phyloP scores from a whole-genome alignment of 1,284 basidiomycete species.

The Cryptococcus sp. region DNA sequence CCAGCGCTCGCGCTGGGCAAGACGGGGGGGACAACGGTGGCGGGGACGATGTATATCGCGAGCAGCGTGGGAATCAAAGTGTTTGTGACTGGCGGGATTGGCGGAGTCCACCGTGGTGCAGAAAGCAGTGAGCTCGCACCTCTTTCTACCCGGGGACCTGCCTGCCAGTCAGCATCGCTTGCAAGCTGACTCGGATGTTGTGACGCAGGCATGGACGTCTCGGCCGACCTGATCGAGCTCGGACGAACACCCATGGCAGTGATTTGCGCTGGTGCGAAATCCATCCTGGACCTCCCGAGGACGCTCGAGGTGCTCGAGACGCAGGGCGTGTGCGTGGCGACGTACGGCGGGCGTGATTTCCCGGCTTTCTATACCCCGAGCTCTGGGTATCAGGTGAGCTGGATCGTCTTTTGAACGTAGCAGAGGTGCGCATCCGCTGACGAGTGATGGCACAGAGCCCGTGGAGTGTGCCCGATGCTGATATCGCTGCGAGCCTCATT shows the following conservation, averaged over 20 bases:
- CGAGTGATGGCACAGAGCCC: constrained; percentile 57
- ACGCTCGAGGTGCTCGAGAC: constrained; percentile 99
- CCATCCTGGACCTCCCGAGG: constrained; percentile 85
- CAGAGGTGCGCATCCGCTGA: constrained; percentile 12
- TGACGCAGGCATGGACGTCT: constrained; percentile 79
- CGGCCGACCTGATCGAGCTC: constrained; percentile 83
- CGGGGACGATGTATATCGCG: constrained; percentile 79
- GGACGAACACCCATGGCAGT: constrained; percentile 75
- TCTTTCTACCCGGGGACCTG: not conserved
- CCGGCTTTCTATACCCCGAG: constrained; percentile 89
- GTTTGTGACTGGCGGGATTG: constrained; percentile 53
- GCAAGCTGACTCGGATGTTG: not conserved
- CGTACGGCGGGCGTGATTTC: constrained; percentile 77
- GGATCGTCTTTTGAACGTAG: too few species aligned
- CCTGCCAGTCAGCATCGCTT: not conserved
- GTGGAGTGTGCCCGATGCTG: constrained; percentile 61
- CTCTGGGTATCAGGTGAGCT: constrained; percentile 72
- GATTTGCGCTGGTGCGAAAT: constrained; percentile 92
- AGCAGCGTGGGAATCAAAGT: constrained; percentile 78
- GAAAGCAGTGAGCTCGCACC: constrained; percentile 63
- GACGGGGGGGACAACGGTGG: constrained; percentile 89
- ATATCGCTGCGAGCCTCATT: constrained; percentile 65
- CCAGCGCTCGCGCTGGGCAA: constrained; percentile 64
- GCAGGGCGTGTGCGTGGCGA: constrained; percentile 84
- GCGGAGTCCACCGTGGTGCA: constrained; percentile 85